Evolutionary conservation across 2,329 filamentous ascomycete species (phyloP), one percentile per base, ranked within the genome.

Genomic region (Fusarium annulatum): DNA sequence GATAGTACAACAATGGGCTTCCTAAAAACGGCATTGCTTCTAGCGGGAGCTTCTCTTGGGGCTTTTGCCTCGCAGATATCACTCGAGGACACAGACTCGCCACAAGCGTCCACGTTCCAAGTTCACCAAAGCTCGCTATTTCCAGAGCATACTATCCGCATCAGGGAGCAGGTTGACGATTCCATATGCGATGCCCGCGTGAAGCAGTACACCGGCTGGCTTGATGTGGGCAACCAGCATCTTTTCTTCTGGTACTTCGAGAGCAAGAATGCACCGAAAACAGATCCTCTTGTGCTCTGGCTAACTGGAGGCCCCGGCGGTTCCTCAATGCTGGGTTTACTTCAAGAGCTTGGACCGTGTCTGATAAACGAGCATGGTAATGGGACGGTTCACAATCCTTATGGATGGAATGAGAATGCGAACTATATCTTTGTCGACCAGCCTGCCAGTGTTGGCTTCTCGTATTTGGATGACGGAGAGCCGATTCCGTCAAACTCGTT

Each of bases 211-310:
- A 76, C 73, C 0, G 74, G 74, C 1, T 76, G 73, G 74, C 58
- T 76, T 1, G 73, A 76, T 16, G 26, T 65, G 0, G 63, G 57
- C 12, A 68, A 61, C 4, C 72, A 76, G 46, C 74, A 76, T 15
- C 64, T 76, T 2, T 76, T 76, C 43, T 76, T 76, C 38, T 76
- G 74, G 74, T 76, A 76, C 11, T 61, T 76, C 23, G 74, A 76
- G n/a, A 76, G 74, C 26, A 49, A 73, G 15, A 68, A 49, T 10
- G 64, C 73, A 3, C 74, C 74, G 0, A 34, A 64, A 2, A 67
- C 41, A 3, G 74, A 76, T 3, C 74, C 74, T 26, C 39, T 76
- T 4, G 65, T 73, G 11, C 43, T 76, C 21, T 76, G 74, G 74
- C 21, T 76, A n/a, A 76, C 74, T 1, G 74, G 74, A 6, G 74